phyloP scores from a whole-genome alignment of 192 early-diverging fungal species.

The Umbelopsis ramanniana region DNA sequence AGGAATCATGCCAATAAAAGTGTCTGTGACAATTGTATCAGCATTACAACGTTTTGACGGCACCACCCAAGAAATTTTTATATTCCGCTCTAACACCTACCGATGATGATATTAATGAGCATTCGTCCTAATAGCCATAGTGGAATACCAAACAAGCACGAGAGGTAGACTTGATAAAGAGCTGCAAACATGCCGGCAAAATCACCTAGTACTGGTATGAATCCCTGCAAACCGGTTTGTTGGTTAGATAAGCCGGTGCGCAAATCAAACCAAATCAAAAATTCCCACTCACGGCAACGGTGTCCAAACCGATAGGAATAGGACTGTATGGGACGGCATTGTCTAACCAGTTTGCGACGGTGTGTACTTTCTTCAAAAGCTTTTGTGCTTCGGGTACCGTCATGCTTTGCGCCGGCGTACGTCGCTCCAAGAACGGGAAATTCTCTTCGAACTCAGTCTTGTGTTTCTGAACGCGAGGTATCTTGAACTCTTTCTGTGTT shows the following conservation, averaged over 20 bases:
- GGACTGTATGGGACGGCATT: slow-evolving; percentile 33
- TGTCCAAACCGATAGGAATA: slow-evolving; percentile 32
- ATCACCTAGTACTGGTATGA: slow-evolving; percentile 34
- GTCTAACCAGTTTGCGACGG: slow-evolving; percentile 28
- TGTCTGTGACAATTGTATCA: slow-evolving; percentile 3
- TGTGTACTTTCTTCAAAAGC: slow-evolving; percentile 20
- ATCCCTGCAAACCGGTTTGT: slow-evolving; percentile 1
- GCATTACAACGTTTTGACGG: neutral
- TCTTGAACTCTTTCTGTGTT: neutral
- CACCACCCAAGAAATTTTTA: neutral
- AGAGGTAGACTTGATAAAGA: slow-evolving; percentile 35
- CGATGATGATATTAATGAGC: slow-evolving; percentile 25
- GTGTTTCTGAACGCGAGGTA: slow-evolving; percentile 17
- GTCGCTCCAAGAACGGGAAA: slow-evolving; percentile 18
- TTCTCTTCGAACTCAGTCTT: slow-evolving; percentile 17
- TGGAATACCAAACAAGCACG: slow-evolving; percentile 29
- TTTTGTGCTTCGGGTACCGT: neutral
- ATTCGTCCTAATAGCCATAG: slow-evolving; percentile 31
- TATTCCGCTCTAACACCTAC: neutral
- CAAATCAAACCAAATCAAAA: neutral
- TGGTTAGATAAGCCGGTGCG: no score
- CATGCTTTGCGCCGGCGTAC: slow-evolving; percentile 6
- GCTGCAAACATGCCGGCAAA: slow-evolving; percentile 15
- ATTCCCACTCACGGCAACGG: slow-evolving; percentile 24
- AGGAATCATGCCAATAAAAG: slow-evolving; percentile 28